A percentile compares a stretch with the other conserved stretches of the same genome.
Evolutionary conservation across 2,329 filamentous ascomycete species (phyloP).

Genomic region (Capronia americana): DNA sequence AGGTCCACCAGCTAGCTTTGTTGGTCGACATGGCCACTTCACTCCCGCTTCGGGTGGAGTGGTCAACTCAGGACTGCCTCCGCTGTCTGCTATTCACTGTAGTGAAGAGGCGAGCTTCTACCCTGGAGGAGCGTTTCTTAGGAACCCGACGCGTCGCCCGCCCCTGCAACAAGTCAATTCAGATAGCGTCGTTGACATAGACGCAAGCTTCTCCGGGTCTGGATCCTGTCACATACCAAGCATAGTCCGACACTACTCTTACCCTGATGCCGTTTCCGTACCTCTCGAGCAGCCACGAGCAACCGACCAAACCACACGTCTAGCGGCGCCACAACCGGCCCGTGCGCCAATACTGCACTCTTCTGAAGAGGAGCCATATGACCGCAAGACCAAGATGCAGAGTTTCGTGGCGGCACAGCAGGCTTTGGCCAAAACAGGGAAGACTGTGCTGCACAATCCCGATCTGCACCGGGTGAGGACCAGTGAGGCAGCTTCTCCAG

Average conservation of each 20-base stretch:
- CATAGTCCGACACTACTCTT: slow-evolving; percentile 14
- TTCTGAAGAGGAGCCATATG: slow-evolving; percentile 32
- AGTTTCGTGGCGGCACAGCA: slow-evolving; percentile 38
- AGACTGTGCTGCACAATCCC: slow-evolving; percentile 38
- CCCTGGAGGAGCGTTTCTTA: neutral
- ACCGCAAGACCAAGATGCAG: slow-evolving; percentile 38
- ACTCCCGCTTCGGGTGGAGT: slow-evolving; percentile 8
- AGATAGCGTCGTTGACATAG: slow-evolving; percentile 11
- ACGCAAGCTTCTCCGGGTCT: neutral
- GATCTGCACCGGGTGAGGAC: slow-evolving; percentile 30
- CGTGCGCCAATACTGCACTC: neutral
- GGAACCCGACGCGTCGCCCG: slow-evolving; percentile 13
- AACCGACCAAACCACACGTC: neutral
- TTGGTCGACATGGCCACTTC: slow-evolving; percentile 11
- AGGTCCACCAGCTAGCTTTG: slow-evolving; percentile 2
- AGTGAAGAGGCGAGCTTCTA: neutral
- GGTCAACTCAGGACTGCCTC: slow-evolving; percentile 7
- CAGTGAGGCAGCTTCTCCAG: slow-evolving; percentile 13
- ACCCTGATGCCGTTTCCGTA: slow-evolving; percentile 10
- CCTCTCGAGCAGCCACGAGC: neutral
- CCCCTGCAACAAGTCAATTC: slow-evolving; percentile 21
- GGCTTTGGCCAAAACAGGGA: slow-evolving; percentile 37
- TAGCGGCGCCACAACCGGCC: neutral
- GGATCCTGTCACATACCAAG: neutral
- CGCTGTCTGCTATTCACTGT: neutral